These are phyloP conservation scores for Pachyrhizus erosus DNA, from an alignment of 306 rosid species.

Conservation along the genomic window DNA sequence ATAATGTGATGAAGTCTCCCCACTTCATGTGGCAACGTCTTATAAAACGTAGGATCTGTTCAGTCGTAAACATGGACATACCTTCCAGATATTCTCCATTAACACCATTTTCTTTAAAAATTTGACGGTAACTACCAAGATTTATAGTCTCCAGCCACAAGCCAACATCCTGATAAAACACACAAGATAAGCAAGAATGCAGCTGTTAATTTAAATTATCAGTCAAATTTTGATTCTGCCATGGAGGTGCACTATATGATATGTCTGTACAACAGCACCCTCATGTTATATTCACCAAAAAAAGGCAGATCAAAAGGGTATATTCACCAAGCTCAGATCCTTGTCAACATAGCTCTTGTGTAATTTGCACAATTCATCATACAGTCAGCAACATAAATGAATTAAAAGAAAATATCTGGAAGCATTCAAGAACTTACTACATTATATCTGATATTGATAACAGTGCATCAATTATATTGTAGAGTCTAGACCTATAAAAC, in stretches of 20 bases:
- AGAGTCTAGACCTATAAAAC: constrained; percentile 18
- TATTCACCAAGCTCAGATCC: constrained; percentile 3
- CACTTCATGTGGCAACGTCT: constrained; percentile 99
- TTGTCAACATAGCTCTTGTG: constrained; percentile 17
- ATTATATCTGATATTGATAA: not conserved
- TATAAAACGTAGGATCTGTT: constrained; percentile 96
- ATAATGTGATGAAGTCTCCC: constrained; percentile 97
- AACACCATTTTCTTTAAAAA: constrained; percentile 91
- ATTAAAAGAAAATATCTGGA: not conserved
- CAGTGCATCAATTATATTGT: not conserved
- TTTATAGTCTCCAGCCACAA: constrained; percentile 97
- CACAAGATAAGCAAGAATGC: constrained; percentile 4
- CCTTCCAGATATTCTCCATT: constrained; percentile 99
- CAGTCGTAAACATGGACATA: constrained; percentile 99
- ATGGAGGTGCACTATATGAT: constrained; percentile 2
- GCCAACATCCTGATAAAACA: constrained; percentile 87
- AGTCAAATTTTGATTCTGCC: constrained; percentile 11
- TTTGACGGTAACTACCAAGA: constrained; percentile 90
- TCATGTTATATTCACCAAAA: constrained; percentile 10
- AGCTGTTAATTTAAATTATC: constrained; percentile 18
- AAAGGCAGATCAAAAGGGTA: constrained; percentile 17
- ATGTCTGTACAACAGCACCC: not conserved
- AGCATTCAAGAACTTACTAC: not conserved
- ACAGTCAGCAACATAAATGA: constrained; percentile 13
- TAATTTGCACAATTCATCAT: not conserved